phyloP scores from a whole-genome alignment of 2,329 filamentous ascomycete species.

The Cladophialophora immunda region DNA sequence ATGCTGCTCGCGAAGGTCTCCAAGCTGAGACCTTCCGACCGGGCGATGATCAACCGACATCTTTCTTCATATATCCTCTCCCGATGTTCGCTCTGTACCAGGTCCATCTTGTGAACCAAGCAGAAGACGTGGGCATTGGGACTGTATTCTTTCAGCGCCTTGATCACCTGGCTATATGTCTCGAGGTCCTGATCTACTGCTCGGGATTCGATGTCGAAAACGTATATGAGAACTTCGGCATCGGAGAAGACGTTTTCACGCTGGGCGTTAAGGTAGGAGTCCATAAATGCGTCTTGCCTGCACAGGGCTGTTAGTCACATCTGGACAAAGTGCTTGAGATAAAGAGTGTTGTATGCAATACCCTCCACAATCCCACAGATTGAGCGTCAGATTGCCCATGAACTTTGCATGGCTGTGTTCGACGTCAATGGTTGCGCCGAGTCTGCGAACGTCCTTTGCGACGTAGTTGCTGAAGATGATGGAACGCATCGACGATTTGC shows the following conservation, averaged over 20 bases:
- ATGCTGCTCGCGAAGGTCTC: conserved; percentile 95
- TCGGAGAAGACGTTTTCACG: conserved; percentile 96
- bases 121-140: conserved; percentile 85
- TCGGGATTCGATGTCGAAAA: conserved; percentile 97
- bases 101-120: conserved; percentile 98
- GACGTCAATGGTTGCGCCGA: conserved; percentile 97
- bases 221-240: conserved; percentile 87
- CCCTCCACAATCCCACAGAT: conserved; percentile 98
- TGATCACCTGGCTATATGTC: conserved; percentile 90
- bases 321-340: neutral
- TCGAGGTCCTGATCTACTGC: conserved; percentile 93
- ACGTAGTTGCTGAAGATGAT: conserved; percentile 99
- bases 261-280: conserved; percentile 96
- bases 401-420: conserved; percentile 99
- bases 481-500: conserved; percentile 97
- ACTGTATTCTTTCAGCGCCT: conserved; percentile 86
- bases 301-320: conserved; percentile 23
- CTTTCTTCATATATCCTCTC: conserved; percentile 86
- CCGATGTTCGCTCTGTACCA: conserved; percentile 82
- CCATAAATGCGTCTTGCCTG: conserved; percentile 97
- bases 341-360: conserved; percentile 45
- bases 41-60: conserved; percentile 76
- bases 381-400: conserved; percentile 94
- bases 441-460: conserved; percentile 88
- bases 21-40: conserved; percentile 76